phyloP scores from a whole-genome alignment of 306 rosid species.

The Oemleria cerasiformis region DNA sequence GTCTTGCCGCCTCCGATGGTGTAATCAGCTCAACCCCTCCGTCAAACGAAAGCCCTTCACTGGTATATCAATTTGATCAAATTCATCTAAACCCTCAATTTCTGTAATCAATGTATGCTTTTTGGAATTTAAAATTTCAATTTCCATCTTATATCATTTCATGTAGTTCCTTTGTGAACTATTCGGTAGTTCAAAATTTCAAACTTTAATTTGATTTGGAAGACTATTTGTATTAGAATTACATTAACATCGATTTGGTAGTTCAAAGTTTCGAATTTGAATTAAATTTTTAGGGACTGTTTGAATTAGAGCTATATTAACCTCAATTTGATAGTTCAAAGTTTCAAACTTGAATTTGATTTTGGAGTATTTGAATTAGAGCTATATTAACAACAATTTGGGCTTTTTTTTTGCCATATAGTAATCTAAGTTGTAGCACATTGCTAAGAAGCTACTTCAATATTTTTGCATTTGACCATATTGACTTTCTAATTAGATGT shows the following conservation, averaged over 20 bases:
- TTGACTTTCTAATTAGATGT: background rate
- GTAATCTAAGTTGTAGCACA: background rate
- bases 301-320: too few species aligned
- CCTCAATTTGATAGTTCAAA: too few species aligned
- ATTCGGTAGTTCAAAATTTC: background rate
- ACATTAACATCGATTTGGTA: too few species aligned
- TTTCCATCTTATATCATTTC: background rate
- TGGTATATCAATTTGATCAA: slow-evolving; percentile 31
- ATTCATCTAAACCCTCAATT: background rate
- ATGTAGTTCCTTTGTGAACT: background rate
- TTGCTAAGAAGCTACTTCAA: background rate
- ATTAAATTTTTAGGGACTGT: too few species aligned
- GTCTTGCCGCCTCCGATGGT: slow-evolving; percentile 96
- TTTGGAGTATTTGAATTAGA: too few species aligned
- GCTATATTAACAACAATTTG: background rate
- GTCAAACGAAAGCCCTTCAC: slow-evolving; percentile 92
- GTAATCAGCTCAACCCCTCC: slow-evolving; percentile 92
- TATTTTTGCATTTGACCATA: background rate
- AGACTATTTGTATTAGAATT: too few species aligned
- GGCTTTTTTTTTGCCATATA: background rate
- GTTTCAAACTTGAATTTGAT: background rate
- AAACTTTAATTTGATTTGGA: background rate
- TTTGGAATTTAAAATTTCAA: background rate
- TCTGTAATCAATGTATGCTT: background rate
- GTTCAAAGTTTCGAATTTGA: too few species aligned